Percentiles rank a stretch among this genome's conserved stretches.
phyloP scores from a whole-genome alignment of 2,329 filamentous ascomycete species.

The Colletotrichum melonis region DNA sequence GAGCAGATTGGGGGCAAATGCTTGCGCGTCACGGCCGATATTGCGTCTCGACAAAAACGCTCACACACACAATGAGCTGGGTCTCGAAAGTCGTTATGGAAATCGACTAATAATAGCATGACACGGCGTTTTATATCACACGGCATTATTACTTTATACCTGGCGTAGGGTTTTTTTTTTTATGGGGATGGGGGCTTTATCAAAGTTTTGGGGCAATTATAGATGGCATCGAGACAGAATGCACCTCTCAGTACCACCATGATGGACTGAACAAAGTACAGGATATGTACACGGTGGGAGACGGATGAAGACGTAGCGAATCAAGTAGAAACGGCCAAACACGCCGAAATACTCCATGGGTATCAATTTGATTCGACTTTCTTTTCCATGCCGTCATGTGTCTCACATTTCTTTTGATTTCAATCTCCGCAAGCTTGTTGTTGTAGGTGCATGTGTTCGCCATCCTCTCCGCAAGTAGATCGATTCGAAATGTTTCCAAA shows the following conservation, averaged over 20 bases:
- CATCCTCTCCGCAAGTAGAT: not conserved
- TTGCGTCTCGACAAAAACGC: slow-evolving; percentile 1
- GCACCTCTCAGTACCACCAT: slow-evolving; percentile 18
- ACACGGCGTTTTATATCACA: slow-evolving; percentile 30
- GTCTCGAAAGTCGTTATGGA: slow-evolving; percentile 19
- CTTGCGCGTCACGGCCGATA: slow-evolving; percentile 7
- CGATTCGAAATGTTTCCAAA: slow-evolving; percentile 18
- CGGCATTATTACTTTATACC: slow-evolving; percentile 34
- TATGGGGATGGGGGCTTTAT: not conserved
- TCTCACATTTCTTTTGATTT: not conserved
- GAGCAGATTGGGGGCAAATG: not conserved
- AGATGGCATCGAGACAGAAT: slow-evolving; percentile 20
- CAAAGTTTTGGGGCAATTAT: slow-evolving; percentile 5
- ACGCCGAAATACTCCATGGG: slow-evolving; percentile 3
- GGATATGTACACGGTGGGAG: not conserved
- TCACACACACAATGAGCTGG: not conserved
- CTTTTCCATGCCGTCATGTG: slow-evolving; percentile 33
- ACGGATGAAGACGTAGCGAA: not conserved
- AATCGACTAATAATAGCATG: slow-evolving; percentile 33
- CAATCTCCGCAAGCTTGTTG: too few relatives aligned
- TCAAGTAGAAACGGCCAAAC: slow-evolving; percentile 9
- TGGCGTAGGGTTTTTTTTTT: slow-evolving; percentile 22
- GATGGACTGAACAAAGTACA: slow-evolving; percentile 5
- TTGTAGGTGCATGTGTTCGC: too few relatives aligned
- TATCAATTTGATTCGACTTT: slow-evolving; percentile 34